Evolutionary conservation across 2,329 filamentous ascomycete genomes (phyloP).

Genomic region (Talaromyces sp.): DNA sequence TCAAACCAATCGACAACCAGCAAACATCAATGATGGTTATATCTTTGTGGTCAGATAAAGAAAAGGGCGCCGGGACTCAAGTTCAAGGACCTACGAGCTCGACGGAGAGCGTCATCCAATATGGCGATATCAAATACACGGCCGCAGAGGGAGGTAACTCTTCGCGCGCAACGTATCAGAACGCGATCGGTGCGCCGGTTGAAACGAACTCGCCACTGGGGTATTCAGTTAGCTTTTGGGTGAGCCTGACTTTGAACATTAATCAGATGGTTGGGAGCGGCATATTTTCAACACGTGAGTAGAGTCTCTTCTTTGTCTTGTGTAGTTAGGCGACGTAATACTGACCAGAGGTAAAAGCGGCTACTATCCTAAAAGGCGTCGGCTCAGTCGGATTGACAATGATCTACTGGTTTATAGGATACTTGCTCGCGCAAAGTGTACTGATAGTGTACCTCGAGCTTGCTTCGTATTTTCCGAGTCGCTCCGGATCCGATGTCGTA

Average conservation of each 20-base stretch:
- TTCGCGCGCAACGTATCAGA: conserved; percentile 34
- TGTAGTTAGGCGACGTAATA: neutral
- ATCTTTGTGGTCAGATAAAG: conserved; percentile 4
- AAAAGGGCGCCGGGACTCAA: conserved; percentile 2
- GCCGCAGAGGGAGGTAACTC: conserved; percentile 9
- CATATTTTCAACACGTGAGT: conserved; percentile 59
- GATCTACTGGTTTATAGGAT: conserved; percentile 61
- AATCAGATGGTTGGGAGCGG: conserved; percentile 60
- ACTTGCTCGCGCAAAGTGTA: conserved; percentile 51
- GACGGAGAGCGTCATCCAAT: conserved; percentile 4
- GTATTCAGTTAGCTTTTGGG: conserved; percentile 51
- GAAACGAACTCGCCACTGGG: conserved; percentile 55
- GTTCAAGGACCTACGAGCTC: neutral
- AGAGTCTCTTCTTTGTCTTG: neutral
- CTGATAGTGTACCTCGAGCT: conserved; percentile 59
- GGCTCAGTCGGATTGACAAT: conserved; percentile 59
- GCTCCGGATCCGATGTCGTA: conserved; percentile 60
- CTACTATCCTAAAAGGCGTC: conserved; percentile 52
- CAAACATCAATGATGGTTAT: conserved; percentile 1
- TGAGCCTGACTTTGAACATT: conserved; percentile 56
- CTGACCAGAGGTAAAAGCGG: conserved; percentile 37
- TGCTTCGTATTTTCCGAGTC: conserved; percentile 59
- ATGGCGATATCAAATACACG: conserved; percentile 8
- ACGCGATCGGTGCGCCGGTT: conserved; percentile 57
- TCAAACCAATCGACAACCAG: neutral